phyloP scores from a whole-genome alignment of 106 monocot genomes.

The Narthecium ossifragum region DNA sequence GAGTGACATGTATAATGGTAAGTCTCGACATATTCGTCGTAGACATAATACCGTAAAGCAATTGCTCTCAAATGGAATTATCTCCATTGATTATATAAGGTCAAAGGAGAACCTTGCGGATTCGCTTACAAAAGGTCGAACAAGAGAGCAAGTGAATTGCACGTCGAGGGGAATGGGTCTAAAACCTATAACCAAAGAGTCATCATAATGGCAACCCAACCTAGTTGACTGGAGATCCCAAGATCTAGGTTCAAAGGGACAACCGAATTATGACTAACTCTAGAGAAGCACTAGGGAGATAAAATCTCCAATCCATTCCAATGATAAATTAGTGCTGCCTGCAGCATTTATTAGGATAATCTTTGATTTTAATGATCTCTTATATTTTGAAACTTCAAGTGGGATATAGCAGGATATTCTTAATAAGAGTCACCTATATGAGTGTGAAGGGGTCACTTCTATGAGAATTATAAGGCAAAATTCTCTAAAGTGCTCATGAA shows the following conservation, averaged over 20 bases:
- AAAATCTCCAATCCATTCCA: neutral
- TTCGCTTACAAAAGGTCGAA: neutral
- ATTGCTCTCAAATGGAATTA: constrained; percentile 1
- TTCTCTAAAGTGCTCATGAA: constrained; percentile 3
- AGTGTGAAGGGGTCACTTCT: neutral
- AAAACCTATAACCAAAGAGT: neutral
- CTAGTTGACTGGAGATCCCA: neutral
- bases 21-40: neutral
- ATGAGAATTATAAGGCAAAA: constrained; percentile 1
- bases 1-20: neutral
- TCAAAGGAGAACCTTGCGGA: neutral
- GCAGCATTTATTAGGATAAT: neutral
- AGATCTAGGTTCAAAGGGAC: constrained; percentile 1
- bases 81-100: constrained; percentile 1
- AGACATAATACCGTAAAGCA: neutral
- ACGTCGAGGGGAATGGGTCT: constrained; percentile 4
- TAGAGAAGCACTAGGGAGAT: neutral
- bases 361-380: neutral
- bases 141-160: neutral
- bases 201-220: neutral
- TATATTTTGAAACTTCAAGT: neutral
- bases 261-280: neutral
- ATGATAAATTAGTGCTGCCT: neutral
- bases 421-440: neutral
- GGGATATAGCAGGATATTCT: neutral